These are phyloP conservation scores for Zygotorulaspora danielsina DNA, from an alignment of 805 yeast species.

Conservation along the genomic window DNA sequence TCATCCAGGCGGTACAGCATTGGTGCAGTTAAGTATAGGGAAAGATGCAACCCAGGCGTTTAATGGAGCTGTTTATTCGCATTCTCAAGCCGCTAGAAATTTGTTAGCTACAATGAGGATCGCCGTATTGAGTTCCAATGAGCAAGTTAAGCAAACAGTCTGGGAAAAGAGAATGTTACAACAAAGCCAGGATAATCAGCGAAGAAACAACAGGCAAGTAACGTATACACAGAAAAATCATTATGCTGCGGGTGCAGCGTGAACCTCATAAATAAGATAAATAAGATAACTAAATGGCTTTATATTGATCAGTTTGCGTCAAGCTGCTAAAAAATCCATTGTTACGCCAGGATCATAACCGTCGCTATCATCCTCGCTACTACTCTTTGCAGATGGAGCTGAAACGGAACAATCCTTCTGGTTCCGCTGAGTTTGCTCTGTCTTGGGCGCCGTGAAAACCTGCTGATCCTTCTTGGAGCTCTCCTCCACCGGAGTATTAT, in stretches of 20 bases:
- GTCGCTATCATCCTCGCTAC: constrained; percentile 14
- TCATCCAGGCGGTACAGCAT: constrained; percentile 89
- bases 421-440: too few species aligned
- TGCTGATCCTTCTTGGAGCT: constrained; percentile 10
- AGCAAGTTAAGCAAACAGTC: constrained; percentile 32
- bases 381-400: not conserved
- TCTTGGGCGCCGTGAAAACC: not conserved
- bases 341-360: constrained; percentile 29
- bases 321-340: constrained; percentile 23
- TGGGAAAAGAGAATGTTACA: constrained; percentile 26
- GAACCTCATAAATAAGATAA: constrained; percentile 1
- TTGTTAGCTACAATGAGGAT: constrained; percentile 89
- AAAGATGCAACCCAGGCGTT: constrained; percentile 93
- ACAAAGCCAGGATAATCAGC: constrained; percentile 15
- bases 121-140: constrained; percentile 78
- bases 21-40: constrained; percentile 77
- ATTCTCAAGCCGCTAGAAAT: constrained; percentile 90
- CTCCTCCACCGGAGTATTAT: constrained; percentile 20
- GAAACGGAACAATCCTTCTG: not conserved
- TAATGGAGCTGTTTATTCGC: constrained; percentile 91
- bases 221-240: constrained; percentile 26
- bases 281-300: constrained; percentile 1
- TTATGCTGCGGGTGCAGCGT: constrained; percentile 32
- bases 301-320: constrained; percentile 1
- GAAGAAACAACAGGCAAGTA: constrained; percentile 24